phyloP scores from a whole-genome alignment of 768 basidiomycete genomes.

The Thelephora aurantiotincta region DNA sequence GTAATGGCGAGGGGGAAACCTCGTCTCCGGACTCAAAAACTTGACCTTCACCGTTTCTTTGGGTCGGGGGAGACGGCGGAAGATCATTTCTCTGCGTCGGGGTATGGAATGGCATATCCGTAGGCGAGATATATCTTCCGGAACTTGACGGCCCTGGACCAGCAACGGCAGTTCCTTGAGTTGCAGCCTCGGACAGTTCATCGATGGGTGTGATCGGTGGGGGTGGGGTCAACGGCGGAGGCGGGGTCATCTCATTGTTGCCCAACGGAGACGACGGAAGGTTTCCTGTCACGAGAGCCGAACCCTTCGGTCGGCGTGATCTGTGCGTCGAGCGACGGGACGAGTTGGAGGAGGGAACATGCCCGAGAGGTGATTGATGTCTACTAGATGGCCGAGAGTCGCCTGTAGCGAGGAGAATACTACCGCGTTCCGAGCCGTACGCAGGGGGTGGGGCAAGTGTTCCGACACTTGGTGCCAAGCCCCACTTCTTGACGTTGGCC shows the following conservation, averaged over 20 bases:
- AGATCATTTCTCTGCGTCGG: slow-evolving; percentile 30
- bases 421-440: slow-evolving; percentile 93
- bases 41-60: slow-evolving; percentile 11
- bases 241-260: slow-evolving; percentile 26
- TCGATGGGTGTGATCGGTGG: slow-evolving; percentile 71
- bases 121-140: slow-evolving; percentile 44
- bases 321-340: slow-evolving; percentile 44
- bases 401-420: slow-evolving; percentile 88
- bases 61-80: slow-evolving; percentile 25
- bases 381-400: slow-evolving; percentile 18
- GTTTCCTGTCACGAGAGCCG: slow-evolving; percentile 26
- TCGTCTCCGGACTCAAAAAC: slow-evolving; percentile 15
- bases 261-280: slow-evolving; percentile 45
- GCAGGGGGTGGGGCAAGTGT: slow-evolving; percentile 96
- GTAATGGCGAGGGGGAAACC: slow-evolving; percentile 14
- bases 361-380: slow-evolving; percentile 25
- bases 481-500: slow-evolving; percentile 99
- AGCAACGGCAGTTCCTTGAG: slow-evolving; percentile 1
- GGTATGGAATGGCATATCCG: slow-evolving; percentile 47
- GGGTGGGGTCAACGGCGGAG: slow-evolving; percentile 34
- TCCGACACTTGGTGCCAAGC: slow-evolving; percentile 90
- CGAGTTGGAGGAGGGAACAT: slow-evolving; percentile 25
- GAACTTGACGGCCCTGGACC: slow-evolving; percentile 36
- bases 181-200: slow-evolving; percentile 34
- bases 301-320: slow-evolving; percentile 36